These are phyloP conservation scores for Bipolaris zeicola DNA, from an alignment of 2,329 filamentous ascomycete species.

Conservation along the genomic window DNA sequence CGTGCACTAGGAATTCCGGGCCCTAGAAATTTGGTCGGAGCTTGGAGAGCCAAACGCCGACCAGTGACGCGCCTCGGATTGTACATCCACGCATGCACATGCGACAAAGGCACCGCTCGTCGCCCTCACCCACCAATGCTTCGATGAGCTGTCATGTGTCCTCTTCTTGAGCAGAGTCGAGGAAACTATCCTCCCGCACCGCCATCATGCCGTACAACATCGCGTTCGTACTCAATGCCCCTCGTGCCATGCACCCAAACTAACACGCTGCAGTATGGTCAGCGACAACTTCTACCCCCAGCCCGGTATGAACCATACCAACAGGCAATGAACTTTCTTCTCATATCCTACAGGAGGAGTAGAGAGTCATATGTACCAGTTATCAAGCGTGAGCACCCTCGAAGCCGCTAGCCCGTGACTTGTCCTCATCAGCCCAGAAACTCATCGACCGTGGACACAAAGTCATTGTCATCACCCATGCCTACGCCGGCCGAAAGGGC, in stretches of 20 bases:
- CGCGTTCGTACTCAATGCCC: constrained; percentile 57
- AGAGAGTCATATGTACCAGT: constrained; percentile 97
- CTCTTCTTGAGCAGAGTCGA: constrained; percentile 12
- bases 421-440: constrained; percentile 61
- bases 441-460: constrained; percentile 97
- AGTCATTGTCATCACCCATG: constrained; percentile 96
- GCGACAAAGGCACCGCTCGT: constrained; percentile 3
- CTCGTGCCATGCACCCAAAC: constrained; percentile 1
- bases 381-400: constrained; percentile 67
- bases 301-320: constrained; percentile 60
- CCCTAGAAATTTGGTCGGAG: constrained; percentile 36
- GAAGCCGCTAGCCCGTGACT: background rate
- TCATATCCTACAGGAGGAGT: constrained; percentile 68
- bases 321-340: constrained; percentile 13
- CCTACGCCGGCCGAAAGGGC: constrained; percentile 87
- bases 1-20: constrained; percentile 25
- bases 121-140: constrained; percentile 3
- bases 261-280: constrained; percentile 70
- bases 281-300: constrained; percentile 99
- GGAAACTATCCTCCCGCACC: constrained; percentile 26
- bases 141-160: constrained; percentile 32
- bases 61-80: constrained; percentile 26
- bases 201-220: constrained; percentile 70
- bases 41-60: constrained; percentile 30
- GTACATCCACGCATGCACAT: background rate